Percentiles rank a stretch among this genome's conserved stretches.
These are phyloP conservation scores for Dactylonectria estremocensis DNA, from an alignment of 2,329 filamentous ascomycete genomes.

Conservation along the genomic window DNA sequence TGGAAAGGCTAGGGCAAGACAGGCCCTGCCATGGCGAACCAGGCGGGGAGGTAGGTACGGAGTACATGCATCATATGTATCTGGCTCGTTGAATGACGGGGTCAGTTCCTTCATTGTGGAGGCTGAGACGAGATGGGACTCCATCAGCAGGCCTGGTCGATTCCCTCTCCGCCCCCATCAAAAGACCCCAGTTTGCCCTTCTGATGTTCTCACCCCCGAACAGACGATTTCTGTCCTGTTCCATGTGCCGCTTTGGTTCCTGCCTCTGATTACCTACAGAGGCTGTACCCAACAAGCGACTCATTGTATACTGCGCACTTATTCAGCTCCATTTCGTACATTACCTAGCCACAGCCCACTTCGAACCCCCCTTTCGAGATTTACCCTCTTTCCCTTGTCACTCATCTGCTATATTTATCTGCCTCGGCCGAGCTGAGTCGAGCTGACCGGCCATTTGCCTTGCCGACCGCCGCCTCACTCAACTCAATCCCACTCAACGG, in stretches of 20 bases:
- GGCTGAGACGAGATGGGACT: conserved; percentile 55
- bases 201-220: conserved; percentile 40
- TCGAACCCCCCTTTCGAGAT: conserved; percentile 35
- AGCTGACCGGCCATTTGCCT: conserved; percentile 32
- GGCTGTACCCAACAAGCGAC: conserved; percentile 26
- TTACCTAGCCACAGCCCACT: conserved; percentile 40
- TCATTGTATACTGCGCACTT: conserved; percentile 22
- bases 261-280: conserved; percentile 41
- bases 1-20: conserved; percentile 31
- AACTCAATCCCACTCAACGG: conserved; percentile 39
- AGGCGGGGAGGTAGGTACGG: conserved; percentile 16
- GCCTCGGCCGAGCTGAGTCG: conserved; percentile 26
- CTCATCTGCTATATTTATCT: conserved; percentile 17
- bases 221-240: conserved; percentile 30
- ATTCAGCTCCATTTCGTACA: conserved; percentile 21
- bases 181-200: conserved; percentile 44
- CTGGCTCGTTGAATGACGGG: conserved; percentile 44
- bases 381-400: conserved; percentile 29
- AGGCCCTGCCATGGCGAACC: conserved; percentile 26
- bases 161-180: conserved; percentile 43
- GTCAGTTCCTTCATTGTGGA: conserved; percentile 51
- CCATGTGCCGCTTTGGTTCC: conserved; percentile 35
- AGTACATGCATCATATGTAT: conserved; percentile 8
- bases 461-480: conserved; percentile 37
- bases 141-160: conserved; percentile 59